A percentile compares a stretch with the other conserved stretches of the same genome.
Conservation (phyloP, 176 grass and related monocot genomes). For the Phragmites australis region DNA sequence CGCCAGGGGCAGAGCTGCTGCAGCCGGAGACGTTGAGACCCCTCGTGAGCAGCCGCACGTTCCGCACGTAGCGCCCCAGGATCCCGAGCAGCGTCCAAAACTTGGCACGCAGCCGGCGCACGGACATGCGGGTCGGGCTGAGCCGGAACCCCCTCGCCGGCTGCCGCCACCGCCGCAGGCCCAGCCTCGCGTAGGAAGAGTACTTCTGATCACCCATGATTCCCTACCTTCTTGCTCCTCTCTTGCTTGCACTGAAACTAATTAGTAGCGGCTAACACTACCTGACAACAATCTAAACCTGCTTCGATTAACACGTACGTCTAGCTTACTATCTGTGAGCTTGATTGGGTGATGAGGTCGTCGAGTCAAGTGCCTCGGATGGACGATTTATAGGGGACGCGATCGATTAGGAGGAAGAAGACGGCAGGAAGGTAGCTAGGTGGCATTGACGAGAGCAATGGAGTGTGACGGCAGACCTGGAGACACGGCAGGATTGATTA, state of each 20-base stretch:
- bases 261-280: neutral
- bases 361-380: conserved; percentile 37
- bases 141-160: conserved; percentile 50
- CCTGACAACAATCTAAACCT: neutral
- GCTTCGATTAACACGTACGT: neutral
- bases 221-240: neutral
- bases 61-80: conserved; percentile 37
- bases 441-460: conserved; percentile 39
- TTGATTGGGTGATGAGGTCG: conserved; percentile 6
- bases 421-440: conserved; percentile 51
- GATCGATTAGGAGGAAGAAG: conserved; percentile 27
- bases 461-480: conserved; percentile 38
- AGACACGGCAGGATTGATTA: conserved; percentile 46
- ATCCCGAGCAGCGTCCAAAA: conserved; percentile 44
- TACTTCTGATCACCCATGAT: conserved; percentile 35
- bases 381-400: conserved; percentile 30
- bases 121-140: conserved; percentile 31
- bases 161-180: conserved; percentile 36
- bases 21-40: neutral
- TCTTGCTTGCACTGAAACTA: neutral
- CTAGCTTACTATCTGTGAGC: neutral
- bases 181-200: conserved; percentile 27
- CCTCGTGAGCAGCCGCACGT: conserved; percentile 38
- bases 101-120: conserved; percentile 45
- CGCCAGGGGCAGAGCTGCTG: neutral